Evolutionary conservation across 345 rosid genomes (phyloP).

Genomic region (Populus simonii): DNA sequence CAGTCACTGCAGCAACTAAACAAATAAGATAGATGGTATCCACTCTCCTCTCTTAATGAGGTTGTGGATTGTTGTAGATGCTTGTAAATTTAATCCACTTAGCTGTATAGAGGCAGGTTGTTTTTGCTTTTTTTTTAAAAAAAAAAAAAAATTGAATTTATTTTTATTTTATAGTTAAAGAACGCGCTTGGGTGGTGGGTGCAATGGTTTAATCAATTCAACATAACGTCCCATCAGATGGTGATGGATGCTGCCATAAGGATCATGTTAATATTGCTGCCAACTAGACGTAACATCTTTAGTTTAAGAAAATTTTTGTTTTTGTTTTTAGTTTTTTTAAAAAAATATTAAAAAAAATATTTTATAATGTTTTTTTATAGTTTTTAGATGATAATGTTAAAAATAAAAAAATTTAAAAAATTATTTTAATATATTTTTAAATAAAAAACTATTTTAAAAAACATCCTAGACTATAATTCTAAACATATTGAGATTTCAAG

Average conservation of each 20-base stretch:
- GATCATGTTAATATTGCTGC: conserved; percentile 1
- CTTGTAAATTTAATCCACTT: neutral
- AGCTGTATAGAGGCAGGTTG: no score
- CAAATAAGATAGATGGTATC: neutral
- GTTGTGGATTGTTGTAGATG: neutral
- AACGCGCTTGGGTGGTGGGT: neutral
- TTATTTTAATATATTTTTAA: no score
- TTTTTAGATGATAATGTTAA: no score
- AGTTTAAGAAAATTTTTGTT: no score
- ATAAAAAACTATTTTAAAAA: no score
- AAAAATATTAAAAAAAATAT: no score
- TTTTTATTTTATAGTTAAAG: neutral
- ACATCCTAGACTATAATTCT: accelerated
- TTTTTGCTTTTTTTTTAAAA: no score
- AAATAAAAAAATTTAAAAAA: no score
- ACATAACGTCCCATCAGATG: neutral
- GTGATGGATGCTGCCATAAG: neutral
- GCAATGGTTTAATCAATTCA: neutral
- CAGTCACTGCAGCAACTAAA: neutral
- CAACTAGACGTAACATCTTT: neutral
- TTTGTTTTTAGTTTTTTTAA: no score
- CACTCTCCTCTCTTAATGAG: neutral
- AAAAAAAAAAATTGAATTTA: no score
- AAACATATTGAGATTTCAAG: accelerated
- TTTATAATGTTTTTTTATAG: no score